phyloP scores from a whole-genome alignment of 2,329 filamentous ascomycete genomes.

The Sclerotinia minor region DNA sequence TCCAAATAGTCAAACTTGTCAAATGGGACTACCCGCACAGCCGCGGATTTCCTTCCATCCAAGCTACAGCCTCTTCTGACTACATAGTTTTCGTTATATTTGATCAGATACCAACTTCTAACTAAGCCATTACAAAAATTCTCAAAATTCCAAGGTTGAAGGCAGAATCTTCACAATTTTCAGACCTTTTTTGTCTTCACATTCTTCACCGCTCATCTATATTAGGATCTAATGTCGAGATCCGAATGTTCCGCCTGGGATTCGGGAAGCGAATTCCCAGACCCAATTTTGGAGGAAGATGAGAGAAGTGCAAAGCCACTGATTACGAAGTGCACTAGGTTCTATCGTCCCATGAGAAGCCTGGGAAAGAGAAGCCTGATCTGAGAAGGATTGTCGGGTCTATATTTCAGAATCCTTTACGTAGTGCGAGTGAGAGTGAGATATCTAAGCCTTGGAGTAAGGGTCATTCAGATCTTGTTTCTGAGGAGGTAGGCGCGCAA shows the following conservation, averaged over 20 bases:
- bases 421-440: conserved; percentile 1
- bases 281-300: not conserved
- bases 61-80: conserved; percentile 10
- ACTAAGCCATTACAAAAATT: not conserved
- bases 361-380: conserved; percentile 9
- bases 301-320: conserved; percentile 15
- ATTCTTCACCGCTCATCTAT: conserved; percentile 22
- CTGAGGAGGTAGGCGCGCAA: not conserved
- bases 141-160: conserved; percentile 2
- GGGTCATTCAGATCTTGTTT: not conserved
- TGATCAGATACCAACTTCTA: not conserved
- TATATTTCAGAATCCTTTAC: not conserved
- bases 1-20: conserved; percentile 10
- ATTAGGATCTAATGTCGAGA: conserved; percentile 17
- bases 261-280: conserved; percentile 15
- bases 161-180: conserved; percentile 13
- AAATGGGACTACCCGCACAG: conserved; percentile 26
- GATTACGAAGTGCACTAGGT: not conserved
- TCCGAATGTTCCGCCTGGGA: conserved; percentile 14
- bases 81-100: not conserved
- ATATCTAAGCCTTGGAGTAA: not conserved
- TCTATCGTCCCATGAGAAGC: conserved; percentile 11
- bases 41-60: conserved; percentile 1
- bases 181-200: not conserved
- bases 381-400: conserved; percentile 15